Evolutionary conservation across 805 yeast species (phyloP), one percentile per base, ranked within the genome.

Genomic region (Candida arabinofermentans): DNA sequence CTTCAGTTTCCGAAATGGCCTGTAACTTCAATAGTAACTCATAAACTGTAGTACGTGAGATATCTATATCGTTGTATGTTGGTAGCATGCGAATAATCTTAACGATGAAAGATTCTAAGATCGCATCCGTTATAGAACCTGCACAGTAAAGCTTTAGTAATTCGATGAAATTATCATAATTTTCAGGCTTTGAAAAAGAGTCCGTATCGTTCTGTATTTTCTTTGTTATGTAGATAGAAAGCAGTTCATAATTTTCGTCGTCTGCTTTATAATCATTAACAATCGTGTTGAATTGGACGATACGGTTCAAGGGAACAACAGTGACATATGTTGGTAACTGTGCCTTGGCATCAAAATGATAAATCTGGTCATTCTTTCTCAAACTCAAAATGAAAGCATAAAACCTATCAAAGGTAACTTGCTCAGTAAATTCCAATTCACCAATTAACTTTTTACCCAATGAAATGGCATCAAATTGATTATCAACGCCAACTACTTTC

Each of bases 141-240:
- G 77, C 74, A 2, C 77, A 70, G 55, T 76, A 83, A 32, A 76
- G 75, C 44, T 71, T 74, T 40, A 83, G 54, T 36, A 82, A 47
- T 17, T 62, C 64, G 12, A 81, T 53, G 4, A 75, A 59, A 1
- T 69, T 67, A 0, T 66, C 57, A 44, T 62, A 69, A 43, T 52
- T 37, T 13, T 37, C 27, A 0, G 73, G 71, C 9, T 46, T 32
- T 12, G 37, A 46, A 10, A 43, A n/a, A 8, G 26, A 22, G 3
- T 17, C 16, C 8, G 34, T 24, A 8, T 32, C 21, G 12, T 38
- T 32, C 12, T 42, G 34, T 21, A 54, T 24, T 21, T 44, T 47
- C 3, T 34, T 26, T 2, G 43, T 23, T 6, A 65, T 46, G 38
- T 48, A 53, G 2, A 45, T 27, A 3, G 60, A 51, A 33, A 73